Evolutionary conservation across 2,329 filamentous ascomycete genomes (phyloP).

Genomic region (Talaromyces islandicus): DNA sequence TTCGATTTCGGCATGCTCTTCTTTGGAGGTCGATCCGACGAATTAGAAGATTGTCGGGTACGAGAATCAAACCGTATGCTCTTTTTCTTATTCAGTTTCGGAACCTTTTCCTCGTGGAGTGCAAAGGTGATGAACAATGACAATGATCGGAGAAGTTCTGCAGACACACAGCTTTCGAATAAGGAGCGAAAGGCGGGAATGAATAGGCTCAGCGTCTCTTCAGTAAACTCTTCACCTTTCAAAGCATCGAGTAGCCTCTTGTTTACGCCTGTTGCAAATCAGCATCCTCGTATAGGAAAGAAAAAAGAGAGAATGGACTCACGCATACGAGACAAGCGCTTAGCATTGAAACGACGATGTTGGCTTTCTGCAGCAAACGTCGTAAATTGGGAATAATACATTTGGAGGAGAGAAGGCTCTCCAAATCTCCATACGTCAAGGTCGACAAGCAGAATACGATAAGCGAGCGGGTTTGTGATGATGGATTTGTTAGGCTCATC

Average conservation of each 20-base stretch:
- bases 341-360: slow-evolving; percentile 85
- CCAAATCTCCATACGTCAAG: slow-evolving; percentile 87
- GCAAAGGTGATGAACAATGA: slow-evolving; percentile 92
- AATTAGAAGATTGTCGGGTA: slow-evolving; percentile 21
- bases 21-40: slow-evolving; percentile 25
- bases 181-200: slow-evolving; percentile 73
- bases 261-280: slow-evolving; percentile 61
- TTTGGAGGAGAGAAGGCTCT: slow-evolving; percentile 67
- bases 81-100: slow-evolving; percentile 42
- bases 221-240: slow-evolving; percentile 72
- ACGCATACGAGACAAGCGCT: slow-evolving; percentile 85
- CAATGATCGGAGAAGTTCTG: slow-evolving; percentile 77
- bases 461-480: slow-evolving; percentile 92
- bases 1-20: slow-evolving; percentile 55
- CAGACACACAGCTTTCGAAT: slow-evolving; percentile 72
- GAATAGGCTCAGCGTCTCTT: slow-evolving; percentile 68
- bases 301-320: slow-evolving; percentile 34
- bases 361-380: slow-evolving; percentile 87
- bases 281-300: not conserved
- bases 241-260: slow-evolving; percentile 85
- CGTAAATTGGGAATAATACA: slow-evolving; percentile 90
- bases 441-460: slow-evolving; percentile 85
- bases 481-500: slow-evolving; percentile 77
- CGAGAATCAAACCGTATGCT: slow-evolving; percentile 32
- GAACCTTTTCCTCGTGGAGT: slow-evolving; percentile 59